phyloP scores from a whole-genome alignment of 2,329 filamentous ascomycete species.

The Orbilia brochopaga region DNA sequence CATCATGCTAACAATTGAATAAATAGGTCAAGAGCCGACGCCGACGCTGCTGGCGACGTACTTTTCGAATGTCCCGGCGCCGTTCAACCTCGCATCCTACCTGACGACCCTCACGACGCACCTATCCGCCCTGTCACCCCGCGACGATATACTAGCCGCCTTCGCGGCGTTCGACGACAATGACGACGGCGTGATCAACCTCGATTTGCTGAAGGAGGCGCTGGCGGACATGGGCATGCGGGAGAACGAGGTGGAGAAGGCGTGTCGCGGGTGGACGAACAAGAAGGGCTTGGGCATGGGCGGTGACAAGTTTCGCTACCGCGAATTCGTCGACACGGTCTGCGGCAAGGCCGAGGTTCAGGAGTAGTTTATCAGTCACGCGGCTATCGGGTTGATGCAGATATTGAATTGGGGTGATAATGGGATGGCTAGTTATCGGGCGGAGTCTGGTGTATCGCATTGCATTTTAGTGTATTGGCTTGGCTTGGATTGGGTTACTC shows the following conservation, averaged over 20 bases:
- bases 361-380: slow-evolving; percentile 28
- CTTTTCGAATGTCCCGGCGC: slow-evolving; percentile 76
- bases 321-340: slow-evolving; percentile 74
- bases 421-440: no score
- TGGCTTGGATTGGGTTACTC: no score
- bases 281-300: slow-evolving; percentile 66
- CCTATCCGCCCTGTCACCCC: slow-evolving; percentile 75
- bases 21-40: slow-evolving; percentile 73
- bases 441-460: no score
- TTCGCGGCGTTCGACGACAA: slow-evolving; percentile 96
- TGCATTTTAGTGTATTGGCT: no score
- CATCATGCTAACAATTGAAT: not conserved
- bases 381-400: no score
- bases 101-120: slow-evolving; percentile 79
- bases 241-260: slow-evolving; percentile 77
- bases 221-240: slow-evolving; percentile 75
- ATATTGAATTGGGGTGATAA: no score
- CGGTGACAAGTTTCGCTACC: slow-evolving; percentile 90
- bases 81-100: slow-evolving; percentile 83
- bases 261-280: slow-evolving; percentile 85
- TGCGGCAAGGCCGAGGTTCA: slow-evolving; percentile 55
- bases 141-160: slow-evolving; percentile 81
- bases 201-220: slow-evolving; percentile 80
- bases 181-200: slow-evolving; percentile 89
- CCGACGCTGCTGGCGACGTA: slow-evolving; percentile 74